Base-by-base conservation (phyloP, 345 rosid genomes). In the Noccaea bulbosa region DNA sequence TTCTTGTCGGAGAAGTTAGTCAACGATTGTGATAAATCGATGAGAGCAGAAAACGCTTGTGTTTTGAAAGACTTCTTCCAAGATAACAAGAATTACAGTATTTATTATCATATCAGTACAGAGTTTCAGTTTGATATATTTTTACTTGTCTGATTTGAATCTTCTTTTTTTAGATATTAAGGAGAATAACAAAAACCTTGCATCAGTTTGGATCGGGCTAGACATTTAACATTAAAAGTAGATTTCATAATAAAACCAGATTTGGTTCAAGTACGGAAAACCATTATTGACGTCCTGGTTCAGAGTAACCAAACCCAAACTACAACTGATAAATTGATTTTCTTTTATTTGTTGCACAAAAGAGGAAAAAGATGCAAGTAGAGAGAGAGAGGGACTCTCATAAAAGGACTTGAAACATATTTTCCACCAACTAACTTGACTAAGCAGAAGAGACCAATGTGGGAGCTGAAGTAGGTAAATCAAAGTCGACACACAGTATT, bases 391-490 rank as follows among this genome's bases (percentile, higher is more conserved):
- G 27, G 17, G 14, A 58, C 2, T 1, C 20, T 1, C 32, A 53
- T 16, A 32, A 32, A 53, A n/a, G 34, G 39, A 56, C 30, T 37
- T 10, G 62, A 16, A 60, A 59, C 52, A 32, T 30, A 62, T 14
- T 34, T 14, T 62, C 27, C 39, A 62, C 54, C 43, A 32, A 15
- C 30, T 16, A 47, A 34, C 33, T 33, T 16, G 41, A 34, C 55
- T 62, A 46, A 46, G 55, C 32, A 46, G 68, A 63, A 46, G 68
- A 63, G 32, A 11, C 30, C 32, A 63, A 16, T 34, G 30, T 45
- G 33, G 11, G n/a, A 46, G 43, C n/a, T 33, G 68, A 46, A 46
- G 34, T 33, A 17, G 69, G 69, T 35, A 47, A 34, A 34, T 7
- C 3, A 17, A 64, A 64, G 12, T 47, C 44, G 20, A 64, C 33